These are phyloP conservation scores for Aspergillus sp. DNA, from an alignment of 2,329 filamentous ascomycete genomes.

Conservation along the genomic window DNA sequence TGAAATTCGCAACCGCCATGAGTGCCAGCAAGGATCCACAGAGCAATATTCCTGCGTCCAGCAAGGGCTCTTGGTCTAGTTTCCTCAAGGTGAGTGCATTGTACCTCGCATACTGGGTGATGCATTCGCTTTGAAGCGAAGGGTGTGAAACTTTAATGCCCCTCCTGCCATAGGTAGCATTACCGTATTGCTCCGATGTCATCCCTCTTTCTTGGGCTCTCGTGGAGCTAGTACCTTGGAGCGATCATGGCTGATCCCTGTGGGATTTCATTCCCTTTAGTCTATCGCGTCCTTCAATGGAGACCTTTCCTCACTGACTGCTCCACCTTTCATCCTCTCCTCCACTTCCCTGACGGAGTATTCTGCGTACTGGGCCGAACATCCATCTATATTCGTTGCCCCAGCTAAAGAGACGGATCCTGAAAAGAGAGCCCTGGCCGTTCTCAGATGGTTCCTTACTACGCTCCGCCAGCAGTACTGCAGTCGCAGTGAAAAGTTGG, in stretches of 20 bases:
- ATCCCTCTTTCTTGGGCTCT: background rate
- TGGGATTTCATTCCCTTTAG: conserved; percentile 12
- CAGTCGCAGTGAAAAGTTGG: conserved; percentile 66
- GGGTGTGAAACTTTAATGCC: background rate
- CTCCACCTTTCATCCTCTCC: conserved; percentile 74
- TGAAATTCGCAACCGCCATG: conserved; percentile 7
- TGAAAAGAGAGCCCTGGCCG: conserved; percentile 71
- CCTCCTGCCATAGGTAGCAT: background rate
- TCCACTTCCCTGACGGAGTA: conserved; percentile 71
- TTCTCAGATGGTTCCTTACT: conserved; percentile 94
- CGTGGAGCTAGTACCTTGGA: background rate
- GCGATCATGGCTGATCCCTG: background rate
- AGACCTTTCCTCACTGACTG: conserved; percentile 70
- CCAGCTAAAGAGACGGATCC: conserved; percentile 72
- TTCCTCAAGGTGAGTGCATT: conserved; percentile 37
- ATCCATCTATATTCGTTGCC: conserved; percentile 69
- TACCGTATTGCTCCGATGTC: background rate
- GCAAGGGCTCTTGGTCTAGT: conserved; percentile 41
- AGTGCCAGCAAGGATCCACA: conserved; percentile 33
- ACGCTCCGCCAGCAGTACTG: conserved; percentile 82
- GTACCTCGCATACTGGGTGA: background rate
- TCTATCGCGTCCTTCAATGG: conserved; percentile 76
- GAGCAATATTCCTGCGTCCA: conserved; percentile 32
- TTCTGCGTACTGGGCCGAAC: conserved; percentile 74
- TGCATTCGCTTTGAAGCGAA: background rate